These are phyloP conservation scores for Blastobotrys buckinghamii DNA, from an alignment of 1,139 yeast species.

Conservation along the genomic window DNA sequence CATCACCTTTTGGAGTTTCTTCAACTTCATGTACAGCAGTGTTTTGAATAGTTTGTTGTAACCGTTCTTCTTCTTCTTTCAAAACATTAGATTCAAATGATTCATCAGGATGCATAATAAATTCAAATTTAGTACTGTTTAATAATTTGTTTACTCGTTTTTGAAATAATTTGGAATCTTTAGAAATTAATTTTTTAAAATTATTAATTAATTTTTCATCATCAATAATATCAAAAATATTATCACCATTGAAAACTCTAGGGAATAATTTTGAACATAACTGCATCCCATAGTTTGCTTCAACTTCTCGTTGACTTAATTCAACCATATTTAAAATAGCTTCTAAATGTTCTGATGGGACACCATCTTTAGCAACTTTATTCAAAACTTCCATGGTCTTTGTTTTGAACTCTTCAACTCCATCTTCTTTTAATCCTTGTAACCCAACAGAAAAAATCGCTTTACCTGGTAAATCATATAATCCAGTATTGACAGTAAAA, in stretches of 20 bases:
- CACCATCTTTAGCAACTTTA: conserved; percentile 35
- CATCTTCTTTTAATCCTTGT: conserved; percentile 59
- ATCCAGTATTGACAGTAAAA: conserved; percentile 81
- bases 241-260: conserved; percentile 78
- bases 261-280: conserved; percentile 69
- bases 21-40: conserved; percentile 55
- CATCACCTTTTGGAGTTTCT: conserved; percentile 67
- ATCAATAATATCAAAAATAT: conserved; percentile 61
- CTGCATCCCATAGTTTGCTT: conserved; percentile 84
- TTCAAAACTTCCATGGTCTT: conserved; percentile 39
- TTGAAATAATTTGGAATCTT: conserved; percentile 50
- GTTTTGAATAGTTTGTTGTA: conserved; percentile 38
- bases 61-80: conserved; percentile 51
- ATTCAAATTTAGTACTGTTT: conserved; percentile 54
- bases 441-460: conserved; percentile 81
- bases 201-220: conserved; percentile 54
- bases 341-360: conserved; percentile 60
- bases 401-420: conserved; percentile 40
- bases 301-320: conserved; percentile 74
- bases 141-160: conserved; percentile 51
- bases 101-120: conserved; percentile 68
- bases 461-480: conserved; percentile 75
- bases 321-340: conserved; percentile 89
- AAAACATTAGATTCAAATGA: conserved; percentile 45
- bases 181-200: conserved; percentile 55